Percentiles rank a stretch among this genome's conserved stretches.
Conservation (phyloP, 2,329 filamentous ascomycete species). For the Tolypocladium endophyticum region DNA sequence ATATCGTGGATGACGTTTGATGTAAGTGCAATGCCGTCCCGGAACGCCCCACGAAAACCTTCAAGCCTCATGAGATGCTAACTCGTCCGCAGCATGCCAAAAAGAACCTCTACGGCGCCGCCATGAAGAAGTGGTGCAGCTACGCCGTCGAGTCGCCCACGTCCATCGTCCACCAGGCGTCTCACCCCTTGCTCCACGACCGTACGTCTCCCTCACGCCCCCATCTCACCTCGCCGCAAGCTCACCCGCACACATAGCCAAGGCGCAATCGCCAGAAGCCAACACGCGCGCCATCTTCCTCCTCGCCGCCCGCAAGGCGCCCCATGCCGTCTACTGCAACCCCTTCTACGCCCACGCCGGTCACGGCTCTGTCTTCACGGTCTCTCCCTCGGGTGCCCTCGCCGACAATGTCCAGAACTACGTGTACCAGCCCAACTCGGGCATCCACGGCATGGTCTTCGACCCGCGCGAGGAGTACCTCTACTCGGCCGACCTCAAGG, state of each 20-base stretch:
- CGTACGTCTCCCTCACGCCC: conserved; percentile 52
- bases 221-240: not conserved
- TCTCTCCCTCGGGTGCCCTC: conserved; percentile 45
- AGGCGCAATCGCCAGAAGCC: conserved; percentile 57
- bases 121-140: conserved; percentile 90
- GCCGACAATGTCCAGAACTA: conserved; percentile 61
- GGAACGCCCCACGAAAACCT: no score
- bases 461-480: conserved; percentile 63
- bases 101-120: conserved; percentile 79
- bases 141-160: conserved; percentile 66
- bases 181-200: conserved; percentile 66
- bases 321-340: conserved; percentile 78
- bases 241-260: conserved; percentile 33
- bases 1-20: conserved; percentile 93
- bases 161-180: conserved; percentile 64
- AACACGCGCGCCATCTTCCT: conserved; percentile 87
- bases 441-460: conserved; percentile 77
- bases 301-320: conserved; percentile 65
- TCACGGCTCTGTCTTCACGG: conserved; percentile 66
- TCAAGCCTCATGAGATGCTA: not conserved
- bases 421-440: conserved; percentile 57
- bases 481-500: conserved; percentile 68
- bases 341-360: conserved; percentile 83
- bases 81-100: conserved; percentile 51
- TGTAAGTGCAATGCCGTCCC: conserved; percentile 36